phyloP scores from a whole-genome alignment of 2,329 filamentous ascomycete genomes.

The Arthrobotrys conoides region DNA sequence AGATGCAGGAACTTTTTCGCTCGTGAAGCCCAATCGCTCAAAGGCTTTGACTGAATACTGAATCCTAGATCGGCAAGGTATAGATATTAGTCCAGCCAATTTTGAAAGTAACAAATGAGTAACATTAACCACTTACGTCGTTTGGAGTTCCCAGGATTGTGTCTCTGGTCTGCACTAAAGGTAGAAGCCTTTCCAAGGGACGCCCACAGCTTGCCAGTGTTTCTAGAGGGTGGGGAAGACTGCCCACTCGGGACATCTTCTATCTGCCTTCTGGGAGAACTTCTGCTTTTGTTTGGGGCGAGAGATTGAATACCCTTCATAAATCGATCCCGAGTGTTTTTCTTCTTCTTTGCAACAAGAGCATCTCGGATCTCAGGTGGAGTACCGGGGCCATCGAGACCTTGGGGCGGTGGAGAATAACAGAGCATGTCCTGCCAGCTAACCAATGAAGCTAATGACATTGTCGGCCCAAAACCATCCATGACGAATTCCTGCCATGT shows the following conservation, averaged over 20 bases:
- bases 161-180: conserved; percentile 7
- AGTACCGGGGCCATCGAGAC: conserved; percentile 34
- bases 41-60: conserved; percentile 26
- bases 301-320: conserved; percentile 20
- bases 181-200: conserved; percentile 38
- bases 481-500: conserved; percentile 58
- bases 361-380: conserved; percentile 41
- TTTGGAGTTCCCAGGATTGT: neutral
- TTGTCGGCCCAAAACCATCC: conserved; percentile 48
- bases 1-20: conserved; percentile 41
- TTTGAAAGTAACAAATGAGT: neutral
- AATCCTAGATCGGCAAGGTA: conserved; percentile 1
- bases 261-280: neutral
- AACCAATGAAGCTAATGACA: conserved; percentile 50
- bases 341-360: conserved; percentile 35
- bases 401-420: conserved; percentile 43
- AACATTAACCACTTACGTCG: neutral
- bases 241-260: neutral
- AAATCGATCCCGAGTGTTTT: conserved; percentile 14
- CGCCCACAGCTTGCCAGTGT: conserved; percentile 22
- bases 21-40: conserved; percentile 39
- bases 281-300: conserved; percentile 8
- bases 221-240: neutral
- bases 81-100: neutral
- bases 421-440: conserved; percentile 56